Conservation (phyloP, 2,329 filamentous ascomycete species). For the Colletotrichum camelliae region DNA sequence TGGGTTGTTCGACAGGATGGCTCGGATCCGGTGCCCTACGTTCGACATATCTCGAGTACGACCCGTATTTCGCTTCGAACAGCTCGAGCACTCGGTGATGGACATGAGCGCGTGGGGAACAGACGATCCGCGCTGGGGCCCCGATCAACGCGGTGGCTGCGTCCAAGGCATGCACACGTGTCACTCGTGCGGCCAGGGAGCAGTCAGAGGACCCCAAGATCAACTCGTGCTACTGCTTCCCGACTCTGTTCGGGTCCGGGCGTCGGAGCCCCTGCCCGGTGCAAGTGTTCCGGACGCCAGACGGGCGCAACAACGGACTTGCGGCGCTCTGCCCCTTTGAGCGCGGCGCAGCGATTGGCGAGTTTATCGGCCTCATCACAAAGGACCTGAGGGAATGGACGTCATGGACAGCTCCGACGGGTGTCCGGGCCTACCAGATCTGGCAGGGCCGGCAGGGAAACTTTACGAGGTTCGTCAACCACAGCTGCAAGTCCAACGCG, state of each 20-base stretch:
- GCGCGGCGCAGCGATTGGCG: slow-evolving; percentile 56
- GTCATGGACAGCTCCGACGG: slow-evolving; percentile 56
- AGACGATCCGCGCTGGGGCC: slow-evolving; percentile 52
- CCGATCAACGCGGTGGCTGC: slow-evolving; percentile 29
- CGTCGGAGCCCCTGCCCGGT: slow-evolving; percentile 39
- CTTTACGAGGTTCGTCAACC: slow-evolving; percentile 64
- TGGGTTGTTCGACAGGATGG: slow-evolving; percentile 54
- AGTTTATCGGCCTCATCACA: slow-evolving; percentile 61
- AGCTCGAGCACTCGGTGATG: slow-evolving; percentile 54
- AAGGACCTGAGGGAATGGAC: slow-evolving; percentile 56
- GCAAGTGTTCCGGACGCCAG: slow-evolving; percentile 56
- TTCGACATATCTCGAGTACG: slow-evolving; percentile 51
- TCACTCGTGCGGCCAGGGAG: slow-evolving; percentile 46
- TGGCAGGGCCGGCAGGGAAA: slow-evolving; percentile 62
- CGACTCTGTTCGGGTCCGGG: slow-evolving; percentile 50
- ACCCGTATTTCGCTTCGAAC: slow-evolving; percentile 51
- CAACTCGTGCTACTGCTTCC: slow-evolving; percentile 60
- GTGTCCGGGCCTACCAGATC: slow-evolving; percentile 53
- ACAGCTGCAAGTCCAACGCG: slow-evolving; percentile 62
- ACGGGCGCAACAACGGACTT: slow-evolving; percentile 61
- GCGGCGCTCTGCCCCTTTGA: slow-evolving; percentile 52
- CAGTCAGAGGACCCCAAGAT: slow-evolving; percentile 54
- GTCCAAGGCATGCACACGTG: slow-evolving; percentile 34
- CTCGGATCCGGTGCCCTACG: slow-evolving; percentile 43
- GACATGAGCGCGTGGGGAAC: slow-evolving; percentile 53